Evolutionary conservation across 768 basidiomycete genomes (phyloP).

Genomic region (Amanita polypyramis): DNA sequence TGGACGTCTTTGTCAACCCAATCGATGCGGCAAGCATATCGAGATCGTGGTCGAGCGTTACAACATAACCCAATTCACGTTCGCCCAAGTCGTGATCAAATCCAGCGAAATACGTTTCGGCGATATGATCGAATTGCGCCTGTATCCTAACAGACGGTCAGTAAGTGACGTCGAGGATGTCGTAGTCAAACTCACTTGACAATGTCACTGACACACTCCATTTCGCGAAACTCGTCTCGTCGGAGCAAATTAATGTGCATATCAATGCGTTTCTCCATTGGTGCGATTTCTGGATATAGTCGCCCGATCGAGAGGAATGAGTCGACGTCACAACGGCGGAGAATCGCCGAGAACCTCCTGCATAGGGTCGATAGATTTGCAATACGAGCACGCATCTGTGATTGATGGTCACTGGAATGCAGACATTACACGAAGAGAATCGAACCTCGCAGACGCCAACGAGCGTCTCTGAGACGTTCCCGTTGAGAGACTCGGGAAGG

Average conservation of each 20-base stretch:
- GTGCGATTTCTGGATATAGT: constrained; percentile 73
- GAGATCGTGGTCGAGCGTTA: constrained; percentile 81
- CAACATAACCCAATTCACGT: constrained; percentile 73
- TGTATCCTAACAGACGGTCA: constrained; percentile 52
- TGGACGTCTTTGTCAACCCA: constrained; percentile 80
- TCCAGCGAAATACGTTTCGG: constrained; percentile 75
- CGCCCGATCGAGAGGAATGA: constrained; percentile 82
- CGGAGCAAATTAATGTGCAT: constrained; percentile 81
- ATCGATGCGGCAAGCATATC: constrained; percentile 92
- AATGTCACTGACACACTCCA: constrained; percentile 88
- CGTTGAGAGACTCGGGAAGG: constrained; percentile 78
- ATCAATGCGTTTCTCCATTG: constrained; percentile 87
- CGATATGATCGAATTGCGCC: constrained; percentile 87
- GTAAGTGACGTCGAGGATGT: background rate
- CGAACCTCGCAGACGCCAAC: constrained; percentile 92
- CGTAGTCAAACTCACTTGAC: constrained; percentile 48
- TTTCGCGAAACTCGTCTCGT: constrained; percentile 85
- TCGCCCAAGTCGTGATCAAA: constrained; percentile 87
- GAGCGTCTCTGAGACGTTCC: constrained; percentile 70
- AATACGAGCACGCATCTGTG: constrained; percentile 75
- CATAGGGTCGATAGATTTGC: constrained; percentile 74
- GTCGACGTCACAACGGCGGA: constrained; percentile 72
- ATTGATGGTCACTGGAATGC: constrained; percentile 1
- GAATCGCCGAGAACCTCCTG: constrained; percentile 81
- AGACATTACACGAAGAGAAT: background rate